Evolutionary conservation across 306 rosid species (phyloP).

Genomic region (Casuarina cunninghamiana): DNA sequence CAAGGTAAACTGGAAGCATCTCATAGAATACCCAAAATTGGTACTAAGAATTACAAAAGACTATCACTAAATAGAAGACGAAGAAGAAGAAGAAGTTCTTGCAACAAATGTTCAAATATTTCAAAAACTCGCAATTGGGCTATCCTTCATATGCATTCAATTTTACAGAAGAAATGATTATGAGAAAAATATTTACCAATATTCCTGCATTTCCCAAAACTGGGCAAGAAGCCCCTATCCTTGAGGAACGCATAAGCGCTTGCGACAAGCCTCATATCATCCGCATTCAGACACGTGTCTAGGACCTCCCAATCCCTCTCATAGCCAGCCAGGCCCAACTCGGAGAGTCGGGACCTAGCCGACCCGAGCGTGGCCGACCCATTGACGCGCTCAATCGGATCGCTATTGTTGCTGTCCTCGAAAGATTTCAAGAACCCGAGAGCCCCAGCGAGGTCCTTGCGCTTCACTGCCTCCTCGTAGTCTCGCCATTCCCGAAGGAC

Average conservation of each 20-base stretch:
- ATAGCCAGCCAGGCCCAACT: slow-evolving; percentile 53
- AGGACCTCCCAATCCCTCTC: slow-evolving; percentile 93
- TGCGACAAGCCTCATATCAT: slow-evolving; percentile 86
- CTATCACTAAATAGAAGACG: background rate
- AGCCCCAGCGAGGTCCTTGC: slow-evolving; percentile 89
- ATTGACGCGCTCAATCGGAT: slow-evolving; percentile 31
- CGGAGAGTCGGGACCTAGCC: slow-evolving; percentile 45
- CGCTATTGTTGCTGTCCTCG: slow-evolving; percentile 32
- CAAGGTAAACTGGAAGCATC: background rate
- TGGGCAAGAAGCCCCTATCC: slow-evolving; percentile 81
- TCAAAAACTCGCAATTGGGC: background rate
- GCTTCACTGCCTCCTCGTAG: slow-evolving; percentile 91
- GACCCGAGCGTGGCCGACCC: slow-evolving; percentile 35
- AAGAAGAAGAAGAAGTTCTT: background rate
- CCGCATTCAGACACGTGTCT: slow-evolving; percentile 94
- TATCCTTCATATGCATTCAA: background rate
- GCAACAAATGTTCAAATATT: background rate
- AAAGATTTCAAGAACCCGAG: slow-evolving; percentile 63
- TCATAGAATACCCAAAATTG: background rate
- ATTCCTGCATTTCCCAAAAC: slow-evolving; percentile 84
- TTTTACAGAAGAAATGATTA: background rate
- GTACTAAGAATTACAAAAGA: background rate
- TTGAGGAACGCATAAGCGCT: slow-evolving; percentile 74
- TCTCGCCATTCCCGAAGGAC: slow-evolving; percentile 87
- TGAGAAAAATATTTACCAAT: slow-evolving; percentile 48